These are phyloP conservation scores for Candida albicans DNA, from an alignment of 1,139 yeast genomes.

Conservation along the genomic window DNA sequence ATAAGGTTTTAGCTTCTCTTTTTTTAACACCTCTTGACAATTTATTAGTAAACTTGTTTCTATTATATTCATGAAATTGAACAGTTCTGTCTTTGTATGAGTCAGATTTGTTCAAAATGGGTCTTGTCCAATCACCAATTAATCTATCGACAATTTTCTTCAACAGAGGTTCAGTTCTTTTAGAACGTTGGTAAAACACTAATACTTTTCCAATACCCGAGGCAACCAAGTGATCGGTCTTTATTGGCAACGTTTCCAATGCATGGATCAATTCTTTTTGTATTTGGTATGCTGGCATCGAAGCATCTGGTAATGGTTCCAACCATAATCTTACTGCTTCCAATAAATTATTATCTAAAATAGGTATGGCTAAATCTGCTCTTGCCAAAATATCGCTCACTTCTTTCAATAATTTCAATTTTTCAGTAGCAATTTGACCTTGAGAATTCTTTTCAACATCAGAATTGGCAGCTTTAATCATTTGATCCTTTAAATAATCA, in stretches of 20 bases:
- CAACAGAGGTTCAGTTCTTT: constrained; percentile 82
- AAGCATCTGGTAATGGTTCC: constrained; percentile 97
- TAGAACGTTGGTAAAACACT: constrained; percentile 89
- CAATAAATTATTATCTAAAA: constrained; percentile 87
- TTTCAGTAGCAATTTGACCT: constrained; percentile 81
- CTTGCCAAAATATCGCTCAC: constrained; percentile 76
- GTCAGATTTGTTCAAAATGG: constrained; percentile 93
- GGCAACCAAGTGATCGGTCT: constrained; percentile 92
- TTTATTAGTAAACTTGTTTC: constrained; percentile 51
- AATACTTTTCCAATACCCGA: constrained; percentile 93
- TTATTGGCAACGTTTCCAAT: constrained; percentile 78
- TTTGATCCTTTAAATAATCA: constrained; percentile 75
- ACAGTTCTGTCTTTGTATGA: constrained; percentile 88
- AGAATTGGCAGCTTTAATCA: constrained; percentile 90
- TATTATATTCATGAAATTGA: constrained; percentile 69
- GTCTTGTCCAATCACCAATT: constrained; percentile 98
- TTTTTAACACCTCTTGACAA: constrained; percentile 35
- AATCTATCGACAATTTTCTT: constrained; percentile 87
- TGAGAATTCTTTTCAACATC: constrained; percentile 84
- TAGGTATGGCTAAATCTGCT: constrained; percentile 86
- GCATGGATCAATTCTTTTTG: constrained; percentile 84
- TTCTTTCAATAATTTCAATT: constrained; percentile 75
- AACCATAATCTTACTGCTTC: constrained; percentile 97
- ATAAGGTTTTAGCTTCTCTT: constrained; percentile 57
- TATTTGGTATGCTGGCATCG: constrained; percentile 94